Evolutionary conservation across 2,329 filamentous ascomycete genomes (phyloP).

Genomic region (Claviceps paspali): DNA sequence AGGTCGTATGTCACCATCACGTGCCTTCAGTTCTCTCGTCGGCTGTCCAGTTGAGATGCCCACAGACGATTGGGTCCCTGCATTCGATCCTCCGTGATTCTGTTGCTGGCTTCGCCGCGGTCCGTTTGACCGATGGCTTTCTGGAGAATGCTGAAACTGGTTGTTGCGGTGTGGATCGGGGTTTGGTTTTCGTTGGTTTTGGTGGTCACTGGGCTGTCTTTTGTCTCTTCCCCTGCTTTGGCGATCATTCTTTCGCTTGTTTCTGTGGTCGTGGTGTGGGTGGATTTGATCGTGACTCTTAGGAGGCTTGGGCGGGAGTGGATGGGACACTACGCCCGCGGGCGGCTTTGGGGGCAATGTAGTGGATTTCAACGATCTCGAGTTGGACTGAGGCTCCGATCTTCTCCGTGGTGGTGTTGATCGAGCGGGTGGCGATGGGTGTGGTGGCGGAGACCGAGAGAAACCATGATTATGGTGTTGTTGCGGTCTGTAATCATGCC

Average conservation of each 20-base stretch:
- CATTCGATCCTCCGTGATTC: background rate
- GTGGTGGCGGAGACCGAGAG: slow-evolving; percentile 3
- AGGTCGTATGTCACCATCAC: background rate
- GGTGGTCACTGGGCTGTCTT: slow-evolving; percentile 7
- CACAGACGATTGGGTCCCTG: background rate
- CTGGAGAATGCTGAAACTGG: background rate
- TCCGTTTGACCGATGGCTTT: slow-evolving; percentile 1
- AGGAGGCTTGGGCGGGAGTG: slow-evolving; percentile 19
- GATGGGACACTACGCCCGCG: slow-evolving; percentile 7
- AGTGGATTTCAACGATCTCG: slow-evolving; percentile 2
- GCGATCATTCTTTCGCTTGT: slow-evolving; percentile 18
- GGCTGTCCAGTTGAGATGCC: background rate
- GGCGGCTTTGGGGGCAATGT: slow-evolving; percentile 6
- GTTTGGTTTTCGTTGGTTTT: background rate
- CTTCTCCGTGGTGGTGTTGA: background rate
- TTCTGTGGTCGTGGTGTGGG: slow-evolving; percentile 14
- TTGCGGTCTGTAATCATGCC: slow-evolving; percentile 3
- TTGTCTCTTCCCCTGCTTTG: slow-evolving; percentile 15
- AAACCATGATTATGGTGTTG: slow-evolving; percentile 4
- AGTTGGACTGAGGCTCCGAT: background rate
- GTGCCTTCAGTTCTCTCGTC: background rate
- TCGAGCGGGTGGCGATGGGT: background rate
- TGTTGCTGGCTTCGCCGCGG: slow-evolving; percentile 2
- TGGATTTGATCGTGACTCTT: slow-evolving; percentile 15
- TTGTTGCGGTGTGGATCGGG: background rate